Conservation (phyloP, 441 rosid species). For the Gossypium davidsonii region DNA sequence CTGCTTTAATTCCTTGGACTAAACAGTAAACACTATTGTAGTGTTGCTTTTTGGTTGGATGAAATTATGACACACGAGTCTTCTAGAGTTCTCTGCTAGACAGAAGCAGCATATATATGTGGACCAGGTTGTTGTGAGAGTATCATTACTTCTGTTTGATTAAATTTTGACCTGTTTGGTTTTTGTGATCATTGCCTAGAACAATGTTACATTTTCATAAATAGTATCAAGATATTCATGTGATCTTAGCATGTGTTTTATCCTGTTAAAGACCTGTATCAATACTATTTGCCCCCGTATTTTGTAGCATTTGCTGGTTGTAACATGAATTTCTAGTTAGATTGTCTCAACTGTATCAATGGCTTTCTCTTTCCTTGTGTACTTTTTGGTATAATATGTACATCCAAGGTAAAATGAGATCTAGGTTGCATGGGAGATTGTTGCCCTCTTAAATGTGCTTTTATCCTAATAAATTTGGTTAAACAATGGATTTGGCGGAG, state of each 20-base stretch:
- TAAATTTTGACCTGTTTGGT: neutral
- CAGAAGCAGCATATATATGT: neutral
- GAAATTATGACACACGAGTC: neutral
- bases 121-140: neutral
- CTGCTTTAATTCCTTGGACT: neutral
- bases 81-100: neutral
- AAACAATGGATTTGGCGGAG: neutral
- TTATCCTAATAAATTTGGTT: neutral
- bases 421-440: neutral
- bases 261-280: neutral
- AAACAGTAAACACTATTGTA: neutral
- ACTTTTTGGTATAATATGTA: neutral
- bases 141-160: neutral
- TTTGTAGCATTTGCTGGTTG: neutral
- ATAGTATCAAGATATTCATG: neutral
- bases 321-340: neutral
- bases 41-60: neutral
- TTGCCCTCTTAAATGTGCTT: neutral
- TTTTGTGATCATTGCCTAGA: neutral
- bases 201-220: neutral
- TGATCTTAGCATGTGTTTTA: neutral
- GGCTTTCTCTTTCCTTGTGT: neutral
- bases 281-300: neutral
- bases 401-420: neutral
- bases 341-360: neutral